Base-by-base conservation (phyloP, 1,139 yeast genomes). In the Candida mesenterica region DNA sequence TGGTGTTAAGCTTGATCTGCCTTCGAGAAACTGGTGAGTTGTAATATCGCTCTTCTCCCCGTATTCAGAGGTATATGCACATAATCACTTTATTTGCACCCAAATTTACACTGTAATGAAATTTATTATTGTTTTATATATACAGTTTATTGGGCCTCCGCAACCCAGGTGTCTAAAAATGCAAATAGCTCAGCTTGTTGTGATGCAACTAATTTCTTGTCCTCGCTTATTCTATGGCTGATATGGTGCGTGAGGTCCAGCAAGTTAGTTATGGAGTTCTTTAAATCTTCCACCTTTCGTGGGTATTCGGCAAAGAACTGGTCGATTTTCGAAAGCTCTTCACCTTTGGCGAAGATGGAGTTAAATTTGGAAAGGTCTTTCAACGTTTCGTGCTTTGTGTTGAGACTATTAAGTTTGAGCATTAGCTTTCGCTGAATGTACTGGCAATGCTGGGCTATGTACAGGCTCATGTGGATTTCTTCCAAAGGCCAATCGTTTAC, bases 221-320 rank as follows among this genome's bases (percentile, higher is more conserved):
- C 72, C 29, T 56, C 52, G 7, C 53, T 50, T 30, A 68, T 40
- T 15, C 68, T 51, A 10, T 52, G 39, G 5, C 52, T 51, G 8
- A 65, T 52, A 40, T 67, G 68, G 4, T 68, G 71, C 17, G 65
- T 57, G 28, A 69, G 57, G 0, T 59, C 61, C 23, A 54, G 50
- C 31, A 67, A 37, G 30, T 45, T 45, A 4, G 24, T 33, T 9
- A 62, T 41, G 3, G 52, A 41, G 16, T 20, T 12, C 23, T 37
- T 32, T 4, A 36, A 26, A 34, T 37, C 38, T n/a, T 31, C 24
- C 10, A 40, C 26, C 17, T 15, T 24, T 6, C 15, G 17, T n/a
- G 39, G 30, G 25, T 24, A 24, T 13, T 19, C 28, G n/a, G 12
- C 28, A 16, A 20, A 25, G 26, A 32, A 31, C 15, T 28, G 28